Percentiles rank a stretch among this genome's conserved stretches.
phyloP scores from a whole-genome alignment of 257 asterid genomes.

The Capsicum rhomboideum region DNA sequence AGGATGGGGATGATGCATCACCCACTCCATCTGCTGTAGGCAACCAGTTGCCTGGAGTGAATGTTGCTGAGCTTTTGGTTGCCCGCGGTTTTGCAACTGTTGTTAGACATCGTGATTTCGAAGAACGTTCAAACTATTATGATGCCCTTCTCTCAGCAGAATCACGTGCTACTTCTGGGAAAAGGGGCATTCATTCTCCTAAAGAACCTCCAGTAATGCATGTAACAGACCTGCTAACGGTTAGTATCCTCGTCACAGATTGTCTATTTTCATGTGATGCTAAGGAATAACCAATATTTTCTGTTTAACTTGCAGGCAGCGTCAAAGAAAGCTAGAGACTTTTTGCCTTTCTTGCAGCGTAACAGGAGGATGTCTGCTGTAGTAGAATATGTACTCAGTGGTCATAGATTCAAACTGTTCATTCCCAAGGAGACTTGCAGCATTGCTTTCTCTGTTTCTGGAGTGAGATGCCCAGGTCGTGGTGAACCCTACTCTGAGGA shows the following conservation, averaged over 20 bases:
- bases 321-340: slow-evolving; percentile 80
- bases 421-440: slow-evolving; percentile 95
- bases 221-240: slow-evolving; percentile 72
- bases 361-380: slow-evolving; percentile 86
- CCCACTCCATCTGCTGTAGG: slow-evolving; percentile 41
- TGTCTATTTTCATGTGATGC: neutral
- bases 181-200: slow-evolving; percentile 83
- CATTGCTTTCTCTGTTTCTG: slow-evolving; percentile 84
- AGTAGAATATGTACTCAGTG: slow-evolving; percentile 92
- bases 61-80: slow-evolving; percentile 85
- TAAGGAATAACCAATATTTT: neutral
- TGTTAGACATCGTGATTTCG: slow-evolving; percentile 95
- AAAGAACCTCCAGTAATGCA: slow-evolving; percentile 90
- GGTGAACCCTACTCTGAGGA: slow-evolving; percentile 85
- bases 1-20: slow-evolving; percentile 61
- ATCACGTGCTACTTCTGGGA: slow-evolving; percentile 79
- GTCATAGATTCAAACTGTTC: slow-evolving; percentile 79
- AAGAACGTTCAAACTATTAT: slow-evolving; percentile 87
- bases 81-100: slow-evolving; percentile 90
- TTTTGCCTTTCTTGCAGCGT: slow-evolving; percentile 88
- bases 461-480: slow-evolving; percentile 98
- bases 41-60: slow-evolving; percentile 49
- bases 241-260: slow-evolving; percentile 27
- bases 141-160: slow-evolving; percentile 90
- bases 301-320: slow-evolving; percentile 34